phyloP scores from a whole-genome alignment of 1,139 yeast genomes.

The Maudiozyma humilis region DNA sequence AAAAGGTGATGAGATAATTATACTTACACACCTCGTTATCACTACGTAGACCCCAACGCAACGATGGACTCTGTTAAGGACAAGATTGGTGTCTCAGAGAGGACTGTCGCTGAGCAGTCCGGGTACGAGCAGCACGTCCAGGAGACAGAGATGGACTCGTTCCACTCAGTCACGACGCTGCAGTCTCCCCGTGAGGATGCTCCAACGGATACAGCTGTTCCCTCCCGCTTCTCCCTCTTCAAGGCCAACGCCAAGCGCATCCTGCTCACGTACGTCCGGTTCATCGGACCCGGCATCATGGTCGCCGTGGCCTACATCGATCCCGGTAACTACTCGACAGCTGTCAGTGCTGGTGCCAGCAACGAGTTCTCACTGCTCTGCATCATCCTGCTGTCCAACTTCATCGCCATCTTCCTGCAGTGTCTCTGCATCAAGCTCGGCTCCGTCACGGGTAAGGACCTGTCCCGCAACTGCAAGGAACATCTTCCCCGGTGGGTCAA shows the following conservation, averaged over 20 bases:
- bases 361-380: conserved; percentile 57
- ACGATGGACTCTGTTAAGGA: background rate
- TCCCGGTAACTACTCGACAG: conserved; percentile 81
- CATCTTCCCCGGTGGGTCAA: conserved; percentile 57
- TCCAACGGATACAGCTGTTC: background rate
- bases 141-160: background rate
- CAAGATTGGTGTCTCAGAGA: background rate
- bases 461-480: conserved; percentile 61
- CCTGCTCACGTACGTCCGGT: conserved; percentile 44
- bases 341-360: conserved; percentile 68
- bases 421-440: conserved; percentile 66
- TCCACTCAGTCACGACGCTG: background rate
- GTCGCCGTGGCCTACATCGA: conserved; percentile 76
- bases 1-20: too few species aligned
- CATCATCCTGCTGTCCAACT: conserved; percentile 56
- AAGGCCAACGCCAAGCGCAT: conserved; percentile 7
- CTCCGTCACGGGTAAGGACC: conserved; percentile 70
- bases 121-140: background rate
- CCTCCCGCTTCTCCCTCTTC: background rate
- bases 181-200: background rate
- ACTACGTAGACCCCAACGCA: too few species aligned
- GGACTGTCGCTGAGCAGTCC: background rate
- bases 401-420: conserved; percentile 69
- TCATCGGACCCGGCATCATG: conserved; percentile 73
- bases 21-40: too few species aligned